Evolutionary conservation across 139 green algal genomes (phyloP), one percentile per base, ranked within the genome.

Genomic region (Gonium pectorale): DNA sequence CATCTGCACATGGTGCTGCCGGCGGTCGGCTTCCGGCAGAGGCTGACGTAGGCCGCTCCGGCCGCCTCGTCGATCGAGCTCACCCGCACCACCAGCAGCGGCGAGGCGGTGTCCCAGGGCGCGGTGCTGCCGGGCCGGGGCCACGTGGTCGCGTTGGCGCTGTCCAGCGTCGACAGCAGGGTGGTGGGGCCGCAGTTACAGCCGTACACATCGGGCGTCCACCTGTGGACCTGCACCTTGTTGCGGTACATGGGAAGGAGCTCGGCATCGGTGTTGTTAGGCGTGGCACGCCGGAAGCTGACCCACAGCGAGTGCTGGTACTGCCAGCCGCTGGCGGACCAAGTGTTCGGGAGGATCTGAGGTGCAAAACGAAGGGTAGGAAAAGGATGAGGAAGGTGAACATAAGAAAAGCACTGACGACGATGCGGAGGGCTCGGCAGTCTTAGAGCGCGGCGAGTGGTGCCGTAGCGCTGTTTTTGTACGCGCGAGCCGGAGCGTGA

Each of bases 221-320:
- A 44, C 7, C 13, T 41, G 44, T 78, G 69, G 13, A 78, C 31
- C 43, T 78, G 69, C 17, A 78, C 46, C 69, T 78, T 78, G 69
- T 78, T 78, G n/a, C 69, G 41, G 69, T 31, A 78, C 15, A 15
- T 0, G 6, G 31, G 38, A 5, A 27, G 27, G 5, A 78, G 44
- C 9, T 44, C 44, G 44, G 44, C 43, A 24, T 78, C 69, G 15
- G 7, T 29, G n/a, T 62, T 78, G 3, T 29, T 15, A n/a, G 8
- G 43, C 9, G 43, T 78, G 31, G n/a, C 33, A 24, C 44, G 69
- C 27, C 69, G 69, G 44, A 78, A 78, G 44, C 43, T 62, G 43
- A 78, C 44, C 38, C 43, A 60, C 41, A 78, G 43, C 7, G 19
- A 15, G 69, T 78, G 44, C 26, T 62, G 8, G 26, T 27, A 19